phyloP scores from a whole-genome alignment of 129 eudicot species.

The Tagetes patula region DNA sequence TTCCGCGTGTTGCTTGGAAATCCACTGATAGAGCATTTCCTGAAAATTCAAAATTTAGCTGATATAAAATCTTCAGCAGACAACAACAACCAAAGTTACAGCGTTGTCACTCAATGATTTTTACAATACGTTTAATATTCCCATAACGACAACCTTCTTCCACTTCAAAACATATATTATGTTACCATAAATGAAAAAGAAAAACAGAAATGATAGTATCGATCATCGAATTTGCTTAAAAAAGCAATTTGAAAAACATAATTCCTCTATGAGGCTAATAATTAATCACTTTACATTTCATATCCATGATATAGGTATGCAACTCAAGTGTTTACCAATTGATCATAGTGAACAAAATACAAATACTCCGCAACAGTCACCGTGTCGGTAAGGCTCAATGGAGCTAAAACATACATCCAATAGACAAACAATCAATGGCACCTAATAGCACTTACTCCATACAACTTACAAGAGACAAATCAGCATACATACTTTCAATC shows the following conservation, averaged over 20 bases:
- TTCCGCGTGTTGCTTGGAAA: constrained; percentile 46
- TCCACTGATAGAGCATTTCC: constrained; percentile 49
- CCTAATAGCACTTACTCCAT: not conserved
- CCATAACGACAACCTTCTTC: not conserved
- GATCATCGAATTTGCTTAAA: not conserved
- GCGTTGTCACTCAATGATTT: not conserved
- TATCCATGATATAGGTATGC: not conserved
- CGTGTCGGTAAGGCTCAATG: not conserved
- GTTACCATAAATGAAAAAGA: not conserved
- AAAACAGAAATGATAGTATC: not conserved
- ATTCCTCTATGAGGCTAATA: not conserved
- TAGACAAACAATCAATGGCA: not conserved
- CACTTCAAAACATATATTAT: not conserved
- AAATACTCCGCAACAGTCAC: not conserved
- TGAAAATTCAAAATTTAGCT: constrained; percentile 8
- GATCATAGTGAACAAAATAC: not conserved
- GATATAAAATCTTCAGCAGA: not conserved
- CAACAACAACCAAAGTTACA: not conserved
- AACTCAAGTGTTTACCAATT: not conserved
- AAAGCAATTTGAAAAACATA: not conserved
- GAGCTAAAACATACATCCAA: not conserved
- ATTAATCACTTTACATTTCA: not conserved
- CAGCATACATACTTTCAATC: not conserved
- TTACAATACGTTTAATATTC: not conserved
- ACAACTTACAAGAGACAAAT: not conserved